Evolutionary conservation across 2,329 filamentous ascomycete genomes (phyloP).

Genomic region (Pseudocercospora eumusae): DNA sequence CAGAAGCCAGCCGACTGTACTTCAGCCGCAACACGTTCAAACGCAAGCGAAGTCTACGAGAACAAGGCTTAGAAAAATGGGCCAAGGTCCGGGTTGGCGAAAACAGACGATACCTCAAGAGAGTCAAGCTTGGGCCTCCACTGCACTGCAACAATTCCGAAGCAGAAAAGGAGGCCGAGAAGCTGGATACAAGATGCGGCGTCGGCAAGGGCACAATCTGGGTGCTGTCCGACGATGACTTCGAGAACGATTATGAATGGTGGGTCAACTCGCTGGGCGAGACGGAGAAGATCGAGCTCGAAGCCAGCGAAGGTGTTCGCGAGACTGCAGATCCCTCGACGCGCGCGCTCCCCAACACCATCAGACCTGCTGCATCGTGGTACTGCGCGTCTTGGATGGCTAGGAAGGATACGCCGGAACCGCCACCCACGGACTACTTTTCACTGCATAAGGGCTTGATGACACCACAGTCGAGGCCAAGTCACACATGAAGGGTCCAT

Average conservation of each 20-base stretch:
- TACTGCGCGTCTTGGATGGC: conserved; percentile 17
- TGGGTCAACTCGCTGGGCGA: conserved; percentile 22
- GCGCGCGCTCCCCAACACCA: background rate
- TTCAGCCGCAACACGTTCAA: conserved; percentile 23
- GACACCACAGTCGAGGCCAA: conserved; percentile 11
- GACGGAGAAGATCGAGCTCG: conserved; percentile 16
- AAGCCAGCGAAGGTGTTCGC: conserved; percentile 2
- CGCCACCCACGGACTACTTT: conserved; percentile 17
- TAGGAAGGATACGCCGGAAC: background rate
- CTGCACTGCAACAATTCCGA: conserved; percentile 22
- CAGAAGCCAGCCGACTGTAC: conserved; percentile 15
- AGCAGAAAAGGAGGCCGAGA: conserved; percentile 16
- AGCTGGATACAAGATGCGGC: conserved; percentile 16
- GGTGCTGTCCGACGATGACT: conserved; percentile 15
- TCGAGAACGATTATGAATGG: conserved; percentile 19
- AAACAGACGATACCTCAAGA: conserved; percentile 17
- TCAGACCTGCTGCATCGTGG: conserved; percentile 14
- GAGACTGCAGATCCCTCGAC: background rate
- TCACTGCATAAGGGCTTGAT: conserved; percentile 13
- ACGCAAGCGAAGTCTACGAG: conserved; percentile 18
- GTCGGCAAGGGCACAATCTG: conserved; percentile 17
- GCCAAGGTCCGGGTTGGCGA: conserved; percentile 17
- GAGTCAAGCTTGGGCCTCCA: conserved; percentile 10
- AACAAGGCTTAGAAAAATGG: conserved; percentile 18
- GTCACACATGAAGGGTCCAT: background rate